Conservation (phyloP, 73 alveolate species). For the Paramecium tetraurelia region DNA sequence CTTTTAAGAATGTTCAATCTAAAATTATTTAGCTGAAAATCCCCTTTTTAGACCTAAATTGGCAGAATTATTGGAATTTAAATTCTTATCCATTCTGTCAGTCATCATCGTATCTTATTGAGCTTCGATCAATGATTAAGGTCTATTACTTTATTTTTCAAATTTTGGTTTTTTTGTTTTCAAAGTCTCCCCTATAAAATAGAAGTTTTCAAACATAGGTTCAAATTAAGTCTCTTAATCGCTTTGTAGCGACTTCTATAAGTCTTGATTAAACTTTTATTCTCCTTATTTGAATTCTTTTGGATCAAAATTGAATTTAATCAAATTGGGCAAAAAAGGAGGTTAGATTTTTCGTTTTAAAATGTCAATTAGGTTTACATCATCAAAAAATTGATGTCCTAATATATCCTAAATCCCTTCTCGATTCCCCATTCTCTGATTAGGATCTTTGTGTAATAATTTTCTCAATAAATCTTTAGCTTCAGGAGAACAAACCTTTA, state of each 20-base stretch:
- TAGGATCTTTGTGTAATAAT: constrained; percentile 50
- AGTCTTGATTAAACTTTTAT: not conserved
- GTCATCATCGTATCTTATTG: not conserved
- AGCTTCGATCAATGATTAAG: not conserved
- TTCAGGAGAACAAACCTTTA: constrained; percentile 38
- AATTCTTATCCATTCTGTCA: not conserved
- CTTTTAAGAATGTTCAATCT: not conserved
- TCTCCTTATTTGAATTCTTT: constrained; percentile 56
- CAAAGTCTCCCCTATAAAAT: constrained; percentile 27
- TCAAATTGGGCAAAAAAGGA: constrained; percentile 32
- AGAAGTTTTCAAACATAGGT: constrained; percentile 45
- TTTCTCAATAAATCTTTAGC: constrained; percentile 45
- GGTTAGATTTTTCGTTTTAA: constrained; percentile 29
- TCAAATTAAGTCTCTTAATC: not conserved
- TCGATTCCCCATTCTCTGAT: constrained; percentile 31
- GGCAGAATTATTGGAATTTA: not conserved
- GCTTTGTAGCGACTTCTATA: constrained; percentile 1
- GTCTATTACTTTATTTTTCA: not conserved
- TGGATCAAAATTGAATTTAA: constrained; percentile 55
- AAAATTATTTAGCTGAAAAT: not conserved
- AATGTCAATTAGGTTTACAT: constrained; percentile 31
- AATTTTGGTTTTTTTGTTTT: not conserved
- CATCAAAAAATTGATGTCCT: constrained; percentile 41
- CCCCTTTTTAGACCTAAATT: not conserved
- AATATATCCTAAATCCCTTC: constrained; percentile 49